These are phyloP conservation scores for Micromonas commoda DNA, from an alignment of 139 green algal genomes.

Conservation along the genomic window DNA sequence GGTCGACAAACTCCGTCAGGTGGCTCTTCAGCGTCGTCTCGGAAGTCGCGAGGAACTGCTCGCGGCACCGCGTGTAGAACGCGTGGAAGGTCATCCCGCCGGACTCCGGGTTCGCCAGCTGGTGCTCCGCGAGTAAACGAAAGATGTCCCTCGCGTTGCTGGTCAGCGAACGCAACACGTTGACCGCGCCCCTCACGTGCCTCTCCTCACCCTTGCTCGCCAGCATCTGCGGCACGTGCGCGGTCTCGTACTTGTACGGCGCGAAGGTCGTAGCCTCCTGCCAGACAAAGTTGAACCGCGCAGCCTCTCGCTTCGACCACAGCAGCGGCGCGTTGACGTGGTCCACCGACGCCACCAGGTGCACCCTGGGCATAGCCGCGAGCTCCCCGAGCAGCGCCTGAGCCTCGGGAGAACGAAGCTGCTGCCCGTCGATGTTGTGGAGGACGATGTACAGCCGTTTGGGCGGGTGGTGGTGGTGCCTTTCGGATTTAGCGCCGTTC, in stretches of 20 bases:
- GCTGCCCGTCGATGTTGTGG: slow-evolving; percentile 78
- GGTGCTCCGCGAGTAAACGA: slow-evolving; percentile 55
- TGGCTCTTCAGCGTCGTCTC: slow-evolving; percentile 62
- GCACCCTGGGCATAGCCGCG: slow-evolving; percentile 7
- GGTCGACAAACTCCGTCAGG: slow-evolving; percentile 75
- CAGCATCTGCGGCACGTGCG: slow-evolving; percentile 44
- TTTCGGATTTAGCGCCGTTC: not conserved
- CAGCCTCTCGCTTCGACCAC: slow-evolving; percentile 56
- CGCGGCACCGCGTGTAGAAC: slow-evolving; percentile 59
- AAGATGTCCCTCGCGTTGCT: slow-evolving; percentile 65
- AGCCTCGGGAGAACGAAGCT: slow-evolving; percentile 38
- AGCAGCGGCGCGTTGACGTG: slow-evolving; percentile 71
- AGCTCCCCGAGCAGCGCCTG: slow-evolving; percentile 55
- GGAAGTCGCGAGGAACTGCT: slow-evolving; percentile 76
- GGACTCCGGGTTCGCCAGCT: slow-evolving; percentile 39
- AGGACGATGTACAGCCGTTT: slow-evolving; percentile 59
- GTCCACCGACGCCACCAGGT: slow-evolving; percentile 62
- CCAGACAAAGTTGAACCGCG: slow-evolving; percentile 47
- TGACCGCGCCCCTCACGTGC: slow-evolving; percentile 38
- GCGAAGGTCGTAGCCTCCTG: slow-evolving; percentile 59
- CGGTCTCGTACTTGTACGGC: slow-evolving; percentile 52
- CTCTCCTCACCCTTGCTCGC: slow-evolving; percentile 32
- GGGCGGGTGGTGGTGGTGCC: not conserved
- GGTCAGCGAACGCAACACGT: slow-evolving; percentile 60
- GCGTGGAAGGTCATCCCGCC: slow-evolving; percentile 38